These are phyloP conservation scores for Rhodotorula babjevae DNA, from an alignment of 768 basidiomycete species.

Conservation along the genomic window DNA sequence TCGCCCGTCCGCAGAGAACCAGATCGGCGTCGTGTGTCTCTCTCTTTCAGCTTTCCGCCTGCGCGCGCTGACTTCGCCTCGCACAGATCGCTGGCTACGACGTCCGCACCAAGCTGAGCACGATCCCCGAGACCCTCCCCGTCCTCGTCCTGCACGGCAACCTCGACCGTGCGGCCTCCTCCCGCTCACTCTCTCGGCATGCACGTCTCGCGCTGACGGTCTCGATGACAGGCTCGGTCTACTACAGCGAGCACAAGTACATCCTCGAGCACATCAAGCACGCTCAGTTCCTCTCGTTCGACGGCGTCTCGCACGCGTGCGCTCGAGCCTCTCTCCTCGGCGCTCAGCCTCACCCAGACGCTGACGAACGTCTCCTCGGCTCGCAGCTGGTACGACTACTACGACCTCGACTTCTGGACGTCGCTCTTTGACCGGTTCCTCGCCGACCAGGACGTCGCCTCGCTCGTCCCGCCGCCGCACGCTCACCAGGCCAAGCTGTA, in stretches of 20 bases:
- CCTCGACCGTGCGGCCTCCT: slow-evolving; percentile 31
- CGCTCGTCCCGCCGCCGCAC: slow-evolving; percentile 1
- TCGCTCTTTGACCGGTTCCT: slow-evolving; percentile 17
- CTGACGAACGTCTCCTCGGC: too few species aligned
- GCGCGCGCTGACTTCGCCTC: too few species aligned
- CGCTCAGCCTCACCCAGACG: neutral
- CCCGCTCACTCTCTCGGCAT: too few species aligned
- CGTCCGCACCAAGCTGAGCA: slow-evolving; percentile 10
- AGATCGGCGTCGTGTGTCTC: slow-evolving; percentile 18
- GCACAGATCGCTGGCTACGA: slow-evolving; percentile 34
- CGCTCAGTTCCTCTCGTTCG: slow-evolving; percentile 26
- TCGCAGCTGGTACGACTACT: slow-evolving; percentile 34
- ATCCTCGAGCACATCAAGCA: slow-evolving; percentile 19
- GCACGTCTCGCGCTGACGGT: neutral
- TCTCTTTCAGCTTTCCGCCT: too few species aligned
- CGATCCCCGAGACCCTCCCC: slow-evolving; percentile 16
- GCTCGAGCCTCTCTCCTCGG: neutral
- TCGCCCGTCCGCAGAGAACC: slow-evolving; percentile 4
- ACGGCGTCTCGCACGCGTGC: slow-evolving; percentile 30
- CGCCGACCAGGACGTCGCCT: slow-evolving; percentile 4
- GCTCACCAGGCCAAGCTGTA: neutral
- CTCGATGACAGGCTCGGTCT: slow-evolving; percentile 19
- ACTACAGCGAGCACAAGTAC: slow-evolving; percentile 28
- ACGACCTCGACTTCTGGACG: slow-evolving; percentile 7
- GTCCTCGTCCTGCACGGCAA: slow-evolving; percentile 32